Evolutionary conservation across 805 yeast genomes (phyloP).

Genomic region (Grigorovia yakushimaensis): DNA sequence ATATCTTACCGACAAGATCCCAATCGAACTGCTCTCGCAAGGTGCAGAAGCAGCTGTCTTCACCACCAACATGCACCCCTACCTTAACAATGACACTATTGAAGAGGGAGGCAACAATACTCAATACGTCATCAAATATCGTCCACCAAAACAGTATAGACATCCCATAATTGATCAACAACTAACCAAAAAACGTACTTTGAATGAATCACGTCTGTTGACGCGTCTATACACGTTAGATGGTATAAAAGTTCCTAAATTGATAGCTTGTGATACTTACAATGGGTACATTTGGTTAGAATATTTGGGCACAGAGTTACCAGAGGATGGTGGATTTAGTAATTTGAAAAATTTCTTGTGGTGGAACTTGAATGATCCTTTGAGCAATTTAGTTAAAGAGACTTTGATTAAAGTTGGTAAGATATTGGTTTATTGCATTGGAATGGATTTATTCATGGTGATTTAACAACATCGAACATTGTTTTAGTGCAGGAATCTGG

Average conservation of each 20-base stretch:
- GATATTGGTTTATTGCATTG: constrained; percentile 64
- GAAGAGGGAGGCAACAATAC: constrained; percentile 17
- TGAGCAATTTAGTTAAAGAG: constrained; percentile 31
- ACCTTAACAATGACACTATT: constrained; percentile 30
- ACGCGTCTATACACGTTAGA: constrained; percentile 37
- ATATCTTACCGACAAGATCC: constrained; percentile 37
- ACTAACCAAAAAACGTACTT: constrained; percentile 71
- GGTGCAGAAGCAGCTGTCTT: constrained; percentile 90
- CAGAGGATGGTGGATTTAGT: constrained; percentile 41
- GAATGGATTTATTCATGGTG: constrained; percentile 84
- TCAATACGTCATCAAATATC: constrained; percentile 60
- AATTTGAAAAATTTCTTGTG: constrained; percentile 68
- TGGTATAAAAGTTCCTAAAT: constrained; percentile 59
- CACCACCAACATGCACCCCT: constrained; percentile 56
- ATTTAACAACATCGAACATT: constrained; percentile 82
- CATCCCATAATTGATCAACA: constrained; percentile 71
- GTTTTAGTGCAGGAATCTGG: constrained; percentile 35
- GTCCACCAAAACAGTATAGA: constrained; percentile 87
- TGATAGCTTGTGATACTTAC: constrained; percentile 65
- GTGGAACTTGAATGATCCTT: constrained; percentile 36
- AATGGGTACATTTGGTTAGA: constrained; percentile 90
- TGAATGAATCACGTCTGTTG: constrained; percentile 74
- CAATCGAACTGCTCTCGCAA: constrained; percentile 55
- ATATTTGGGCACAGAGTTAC: constrained; percentile 47
- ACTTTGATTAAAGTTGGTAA: constrained; percentile 50